Evolutionary conservation across 2,329 filamentous ascomycete species (phyloP), one percentile per base, ranked within the genome.

Genomic region (Dactylonectria macrodidyma): DNA sequence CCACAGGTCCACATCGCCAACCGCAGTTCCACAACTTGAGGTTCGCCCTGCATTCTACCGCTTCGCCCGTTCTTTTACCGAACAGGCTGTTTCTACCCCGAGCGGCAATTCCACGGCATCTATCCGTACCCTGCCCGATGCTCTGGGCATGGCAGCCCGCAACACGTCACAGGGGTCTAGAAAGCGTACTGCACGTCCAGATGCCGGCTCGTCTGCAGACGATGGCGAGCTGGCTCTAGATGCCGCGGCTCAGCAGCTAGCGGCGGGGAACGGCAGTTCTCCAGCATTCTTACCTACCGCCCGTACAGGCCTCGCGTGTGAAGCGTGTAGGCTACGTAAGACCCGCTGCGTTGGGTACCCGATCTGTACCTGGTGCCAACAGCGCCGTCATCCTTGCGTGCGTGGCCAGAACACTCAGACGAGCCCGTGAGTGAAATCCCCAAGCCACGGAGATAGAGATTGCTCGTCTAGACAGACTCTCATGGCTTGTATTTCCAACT

Each of bases 341-440:
- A 54, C 51, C 14, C 51, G 51, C 22, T 54, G 51, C 51, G 51
- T 54, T 54, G 51, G 51, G n/a, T 54, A 36, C 33, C 51, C 51
- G 16, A 54, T 26, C 3, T 54, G 51, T 33, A 54, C 51, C 2
- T 54, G 51, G 51, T 54, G 51, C n/a, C 51, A 54, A 16, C 51
- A 33, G 22, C 51, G 51, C n/a, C 51, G 30, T 1, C 51, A 54
- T 14, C 11, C 51, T 36, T 54, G 51, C 10, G 30, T 54, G n/a
- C 51, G 51, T 9, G 51, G 30, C 5, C 24, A 54, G 51, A 54
- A 54, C 30, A 33, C 11, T n/a, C 51, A 54, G 26, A 54, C 51
- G 30, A 54, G 51, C 26, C 51, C 51, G 51, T 54, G 30, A n/a
- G 30, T 54, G 30, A 30, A 19, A 19, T 19, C 19, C 19, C 19